These are phyloP conservation scores for Colletotrichum godetiae DNA, from an alignment of 2,329 filamentous ascomycete genomes.

Conservation along the genomic window DNA sequence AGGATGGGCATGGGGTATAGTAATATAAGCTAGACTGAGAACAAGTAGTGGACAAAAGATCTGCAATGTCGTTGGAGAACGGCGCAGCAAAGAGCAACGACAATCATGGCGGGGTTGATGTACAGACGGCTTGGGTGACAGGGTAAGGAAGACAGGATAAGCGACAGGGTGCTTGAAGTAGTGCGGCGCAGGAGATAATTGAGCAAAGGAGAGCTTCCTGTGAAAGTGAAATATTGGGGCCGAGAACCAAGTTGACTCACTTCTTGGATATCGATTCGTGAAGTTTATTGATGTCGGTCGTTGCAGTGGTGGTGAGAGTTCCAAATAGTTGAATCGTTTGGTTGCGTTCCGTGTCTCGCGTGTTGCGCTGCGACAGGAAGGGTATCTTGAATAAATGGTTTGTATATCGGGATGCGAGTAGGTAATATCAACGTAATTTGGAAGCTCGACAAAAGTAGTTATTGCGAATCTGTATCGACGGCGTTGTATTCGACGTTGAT, in stretches of 20 bases:
- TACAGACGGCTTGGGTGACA: conserved; percentile 39
- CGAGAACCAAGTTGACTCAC: conserved; percentile 10
- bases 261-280: background rate
- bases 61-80: conserved; percentile 47
- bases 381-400: background rate
- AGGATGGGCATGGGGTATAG: conserved; percentile 45
- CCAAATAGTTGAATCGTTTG: background rate
- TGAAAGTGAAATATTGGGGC: background rate
- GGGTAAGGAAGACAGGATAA: conserved; percentile 30
- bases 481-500: background rate
- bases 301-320: background rate
- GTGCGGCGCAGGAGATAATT: conserved; percentile 39
- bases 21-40: conserved; percentile 50
- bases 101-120: conserved; percentile 51
- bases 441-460: background rate
- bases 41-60: conserved; percentile 51
- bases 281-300: background rate
- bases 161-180: conserved; percentile 45
- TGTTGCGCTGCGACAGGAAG: background rate
- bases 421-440: background rate
- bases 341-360: background rate
- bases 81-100: conserved; percentile 50
- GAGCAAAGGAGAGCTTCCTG: background rate
- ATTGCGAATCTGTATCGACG: background rate
- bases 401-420: background rate